phyloP scores from a whole-genome alignment of 768 basidiomycete genomes.

The Rhodotorula paludigena region DNA sequence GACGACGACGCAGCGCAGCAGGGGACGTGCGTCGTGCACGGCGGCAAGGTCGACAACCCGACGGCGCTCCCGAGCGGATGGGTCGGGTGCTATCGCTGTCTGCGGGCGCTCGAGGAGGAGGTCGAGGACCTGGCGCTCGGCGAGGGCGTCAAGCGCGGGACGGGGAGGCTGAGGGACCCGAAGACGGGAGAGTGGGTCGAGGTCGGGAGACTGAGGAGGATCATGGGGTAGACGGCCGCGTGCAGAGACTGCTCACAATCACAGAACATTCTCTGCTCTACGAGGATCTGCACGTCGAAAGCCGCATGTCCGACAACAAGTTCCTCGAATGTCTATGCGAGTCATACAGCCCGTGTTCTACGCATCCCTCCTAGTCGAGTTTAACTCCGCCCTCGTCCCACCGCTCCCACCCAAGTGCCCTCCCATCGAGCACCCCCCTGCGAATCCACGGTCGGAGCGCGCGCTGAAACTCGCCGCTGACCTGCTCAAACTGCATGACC shows the following conservation, averaged over 20 bases:
- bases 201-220: constrained; percentile 25
- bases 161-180: constrained; percentile 17
- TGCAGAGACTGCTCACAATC: no score
- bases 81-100: constrained; percentile 47
- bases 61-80: constrained; percentile 35
- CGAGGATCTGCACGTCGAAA: no score
- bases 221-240: constrained; percentile 28
- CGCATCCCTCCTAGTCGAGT: constrained; percentile 9
- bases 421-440: constrained; percentile 27
- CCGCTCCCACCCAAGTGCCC: constrained; percentile 30
- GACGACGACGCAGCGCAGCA: constrained; percentile 50
- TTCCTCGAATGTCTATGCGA: no score
- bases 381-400: constrained; percentile 23
- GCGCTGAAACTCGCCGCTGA: constrained; percentile 9
- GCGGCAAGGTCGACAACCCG: constrained; percentile 58
- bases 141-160: not conserved
- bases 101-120: constrained; percentile 32
- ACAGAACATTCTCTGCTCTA: no score
- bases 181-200: constrained; percentile 30
- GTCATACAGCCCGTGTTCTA: no score
- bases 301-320: no score
- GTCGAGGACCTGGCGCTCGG: not conserved
- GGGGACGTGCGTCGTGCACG: constrained; percentile 82
- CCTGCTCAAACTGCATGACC: constrained; percentile 36
- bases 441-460: constrained; percentile 27